Conservation (phyloP, 495 filamentous ascomycete genomes). For the Hyaloscypha hepaticicola region DNA sequence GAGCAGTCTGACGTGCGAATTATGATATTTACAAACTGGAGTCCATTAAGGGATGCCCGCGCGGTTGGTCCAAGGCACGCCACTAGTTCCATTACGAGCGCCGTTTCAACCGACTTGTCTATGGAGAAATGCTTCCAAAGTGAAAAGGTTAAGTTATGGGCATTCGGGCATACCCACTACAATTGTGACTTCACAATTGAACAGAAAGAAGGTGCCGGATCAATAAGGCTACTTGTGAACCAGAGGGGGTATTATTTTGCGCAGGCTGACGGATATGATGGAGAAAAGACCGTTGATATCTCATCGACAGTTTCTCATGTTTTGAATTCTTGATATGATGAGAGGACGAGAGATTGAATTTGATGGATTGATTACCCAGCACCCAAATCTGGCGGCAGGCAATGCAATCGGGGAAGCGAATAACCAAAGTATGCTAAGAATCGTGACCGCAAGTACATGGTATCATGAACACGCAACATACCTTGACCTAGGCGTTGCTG, state of each 20-base stretch:
- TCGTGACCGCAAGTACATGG: no score
- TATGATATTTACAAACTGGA: conserved; percentile 51
- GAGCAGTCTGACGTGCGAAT: conserved; percentile 39
- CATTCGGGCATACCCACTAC: conserved; percentile 57
- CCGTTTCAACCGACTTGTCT: conserved; percentile 50
- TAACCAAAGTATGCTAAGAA: no score
- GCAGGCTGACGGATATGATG: conserved; percentile 16
- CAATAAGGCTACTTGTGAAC: conserved; percentile 18
- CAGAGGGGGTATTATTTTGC: conserved; percentile 19
- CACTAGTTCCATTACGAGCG: conserved; percentile 39
- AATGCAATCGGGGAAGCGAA: no score
- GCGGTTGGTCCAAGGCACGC: conserved; percentile 44
- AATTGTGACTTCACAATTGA: conserved; percentile 42
- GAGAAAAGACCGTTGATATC: conserved; percentile 14
- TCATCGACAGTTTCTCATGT: no score
- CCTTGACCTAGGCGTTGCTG: no score
- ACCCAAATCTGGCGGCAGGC: no score
- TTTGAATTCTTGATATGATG: no score
- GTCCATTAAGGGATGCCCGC: conserved; percentile 41
- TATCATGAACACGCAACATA: no score
- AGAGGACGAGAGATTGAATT: no score
- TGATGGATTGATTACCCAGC: no score
- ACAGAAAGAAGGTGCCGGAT: conserved; percentile 4
- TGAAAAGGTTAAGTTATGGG: conserved; percentile 46
- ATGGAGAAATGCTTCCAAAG: conserved; percentile 45